Evolutionary conservation across 2,329 filamentous ascomycete genomes (phyloP), one percentile per base, ranked within the genome.

Genomic region (Sarocladium brachiariae): DNA sequence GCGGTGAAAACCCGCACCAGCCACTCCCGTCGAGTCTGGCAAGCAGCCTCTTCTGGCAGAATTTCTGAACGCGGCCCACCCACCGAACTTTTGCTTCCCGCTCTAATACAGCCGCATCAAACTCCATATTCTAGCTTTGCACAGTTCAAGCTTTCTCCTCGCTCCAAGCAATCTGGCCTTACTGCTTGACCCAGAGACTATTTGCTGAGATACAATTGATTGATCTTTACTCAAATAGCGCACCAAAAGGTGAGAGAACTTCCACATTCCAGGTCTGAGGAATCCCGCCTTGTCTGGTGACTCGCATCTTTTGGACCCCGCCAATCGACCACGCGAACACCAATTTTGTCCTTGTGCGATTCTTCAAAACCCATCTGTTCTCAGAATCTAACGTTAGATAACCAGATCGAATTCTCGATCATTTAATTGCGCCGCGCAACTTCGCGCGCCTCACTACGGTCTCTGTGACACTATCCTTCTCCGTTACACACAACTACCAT

Each of bases 401-500:
- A 5, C 2, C 43, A 33, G 19, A 16, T 10, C 31, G 43, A 11
- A 11, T n/a, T n/a, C 16, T 13, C 25, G 16, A 33, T 33, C 4
- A 30, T 11, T 31, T 6, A 14, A 8, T 33, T 13, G 18, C 24
- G 25, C 27, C 33, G 43, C 43, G 25, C 43, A 35, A 16, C 30
- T n/a, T 30, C 27, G 45, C 51, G 45, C 51, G 11, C 27, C 2
- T 49, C 16, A n/a, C n/a, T n/a, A n/a, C n/a, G n/a, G n/a, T 33
- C 27, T n/a, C 13, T 31, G 7, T 30, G 7, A 13, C 27, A 31
- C 30, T 19, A 21, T 18, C 21, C 18, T 23, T 16, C 25, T 37
- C 19, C 48, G 19, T 45, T 33, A 34, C 38, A 39, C 30, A 48
- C 45, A 51, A 37, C 49, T 58, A 65, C 50, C 50, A 71, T 71